Conservation (phyloP, 768 basidiomycete genomes). For the Boletus sp. region DNA sequence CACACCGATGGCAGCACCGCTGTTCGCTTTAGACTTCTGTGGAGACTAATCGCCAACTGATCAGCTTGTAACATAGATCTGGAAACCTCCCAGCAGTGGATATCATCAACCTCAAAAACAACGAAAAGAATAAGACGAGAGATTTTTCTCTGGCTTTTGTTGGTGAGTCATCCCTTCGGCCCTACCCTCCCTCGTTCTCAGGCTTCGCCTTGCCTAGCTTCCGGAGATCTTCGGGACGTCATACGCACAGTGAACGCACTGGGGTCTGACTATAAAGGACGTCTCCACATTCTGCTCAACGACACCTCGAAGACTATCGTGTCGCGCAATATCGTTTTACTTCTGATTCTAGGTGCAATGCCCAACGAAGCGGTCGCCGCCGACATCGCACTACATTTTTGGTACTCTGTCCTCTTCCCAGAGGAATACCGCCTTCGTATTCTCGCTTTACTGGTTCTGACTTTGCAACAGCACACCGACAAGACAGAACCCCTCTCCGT, state of each 20-base stretch:
- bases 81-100: slow-evolving; percentile 29
- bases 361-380: slow-evolving; percentile 33
- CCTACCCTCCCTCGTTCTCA: neutral
- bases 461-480: slow-evolving; percentile 12
- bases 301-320: slow-evolving; percentile 32
- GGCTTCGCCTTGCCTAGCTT: slow-evolving; percentile 25
- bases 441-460: slow-evolving; percentile 15
- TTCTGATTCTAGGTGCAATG: slow-evolving; percentile 37
- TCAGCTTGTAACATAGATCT: slow-evolving; percentile 6
- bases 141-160: slow-evolving; percentile 24
- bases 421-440: slow-evolving; percentile 25
- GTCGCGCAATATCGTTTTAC: slow-evolving; percentile 39
- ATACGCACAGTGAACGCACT: slow-evolving; percentile 41
- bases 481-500: slow-evolving; percentile 12
- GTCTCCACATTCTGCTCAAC: slow-evolving; percentile 40
- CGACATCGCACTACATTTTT: slow-evolving; percentile 45
- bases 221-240: slow-evolving; percentile 46
- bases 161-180: slow-evolving; percentile 6
- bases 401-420: slow-evolving; percentile 44
- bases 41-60: neutral
- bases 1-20: slow-evolving; percentile 11
- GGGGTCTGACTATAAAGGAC: slow-evolving; percentile 38
- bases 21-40: slow-evolving; percentile 21
- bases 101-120: slow-evolving; percentile 25
- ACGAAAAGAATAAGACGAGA: slow-evolving; percentile 14